A percentile compares a stretch with the other conserved stretches of the same genome.
These are phyloP conservation scores for Solanum clarkiae DNA, from an alignment of 257 asterid genomes.

Conservation along the genomic window DNA sequence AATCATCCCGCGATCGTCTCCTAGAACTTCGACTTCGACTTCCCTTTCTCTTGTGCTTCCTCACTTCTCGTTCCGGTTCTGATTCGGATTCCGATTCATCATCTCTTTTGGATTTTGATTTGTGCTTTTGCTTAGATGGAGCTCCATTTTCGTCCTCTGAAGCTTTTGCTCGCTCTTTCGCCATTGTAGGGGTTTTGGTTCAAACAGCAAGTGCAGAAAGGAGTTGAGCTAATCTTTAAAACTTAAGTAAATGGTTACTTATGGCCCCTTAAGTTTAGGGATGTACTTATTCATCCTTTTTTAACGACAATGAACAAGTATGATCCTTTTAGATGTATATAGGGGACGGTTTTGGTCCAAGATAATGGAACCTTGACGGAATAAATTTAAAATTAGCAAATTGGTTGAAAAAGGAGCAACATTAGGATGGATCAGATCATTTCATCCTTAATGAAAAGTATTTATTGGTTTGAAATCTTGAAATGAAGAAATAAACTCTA, in stretches of 20 bases:
- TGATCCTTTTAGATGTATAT: not conserved
- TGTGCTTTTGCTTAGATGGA: conserved; percentile 28
- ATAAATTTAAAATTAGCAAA: too few species aligned
- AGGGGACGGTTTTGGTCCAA: not conserved
- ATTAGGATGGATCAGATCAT: too few species aligned
- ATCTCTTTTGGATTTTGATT: conserved; percentile 19
- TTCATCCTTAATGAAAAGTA: too few species aligned
- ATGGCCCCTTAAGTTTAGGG: not conserved
- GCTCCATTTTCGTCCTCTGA: conserved; percentile 32
- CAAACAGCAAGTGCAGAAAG: not conserved
- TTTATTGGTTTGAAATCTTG: too few species aligned
- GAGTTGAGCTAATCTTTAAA: not conserved
- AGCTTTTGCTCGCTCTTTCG: conserved; percentile 27
- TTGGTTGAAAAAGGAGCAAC: too few species aligned
- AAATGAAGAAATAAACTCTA: too few species aligned
- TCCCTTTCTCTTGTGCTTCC: not conserved
- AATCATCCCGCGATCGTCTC: conserved; percentile 38
- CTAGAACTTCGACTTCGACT: not conserved
- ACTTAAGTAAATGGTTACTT: not conserved
- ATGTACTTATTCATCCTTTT: not conserved
- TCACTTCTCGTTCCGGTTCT: not conserved
- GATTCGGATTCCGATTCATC: conserved; percentile 24
- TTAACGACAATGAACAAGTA: not conserved
- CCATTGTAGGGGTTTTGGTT: conserved; percentile 21
- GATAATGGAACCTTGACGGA: not conserved